Base-by-base conservation (phyloP, 2,329 filamentous ascomycete genomes). In the Falciphora oryzae region DNA sequence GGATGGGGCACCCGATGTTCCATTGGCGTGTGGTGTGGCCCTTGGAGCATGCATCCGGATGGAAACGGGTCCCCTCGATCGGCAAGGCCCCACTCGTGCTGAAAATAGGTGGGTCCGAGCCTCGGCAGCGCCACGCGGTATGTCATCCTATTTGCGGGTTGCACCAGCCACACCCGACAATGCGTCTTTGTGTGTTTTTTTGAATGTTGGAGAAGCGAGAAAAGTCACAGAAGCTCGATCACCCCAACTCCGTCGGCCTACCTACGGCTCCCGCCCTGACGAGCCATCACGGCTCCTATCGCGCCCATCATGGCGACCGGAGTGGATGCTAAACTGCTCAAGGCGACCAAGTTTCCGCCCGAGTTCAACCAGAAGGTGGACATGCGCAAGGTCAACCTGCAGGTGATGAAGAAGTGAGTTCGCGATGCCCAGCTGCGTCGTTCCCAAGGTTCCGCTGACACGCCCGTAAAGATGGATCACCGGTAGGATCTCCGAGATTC, bases 361-460 rank as follows among this genome's bases (percentile, higher is more conserved):
- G 93, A 97, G 74, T 99, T 98, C 79, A 94, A 86, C 74, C 88
- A 91, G 75, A 97, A 97, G 81, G 95, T 99, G 69, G 93, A 99
- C 80, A 97, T 96, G 86, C 87, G 89, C 71, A 98, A 98, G 80
- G 93, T 99, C 77, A 97, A 99, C 75, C 83, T 97, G 62, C 92
- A 96, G 76, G 91, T 99, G 65, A 96, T 99, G 88, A 97, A 97
- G 84, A 96, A 95, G 91, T 96, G 75, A 73, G 88, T 78, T 57
- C 31, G 14, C 27, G 18, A 25, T 14, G 22, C n/a, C 28, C 8
- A 38, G 25, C 28, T 22, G 27, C 38, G 16, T 25, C 53, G 27
- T 57, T 25, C 27, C 61, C 8, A 11, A 61, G 35, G 61, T 62
- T 60, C 53, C 60, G 44, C 63, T 67, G 57, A 67, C 64, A 59